These are phyloP conservation scores for Pichia ethanolica DNA, from an alignment of 805 yeast genomes.

Conservation along the genomic window DNA sequence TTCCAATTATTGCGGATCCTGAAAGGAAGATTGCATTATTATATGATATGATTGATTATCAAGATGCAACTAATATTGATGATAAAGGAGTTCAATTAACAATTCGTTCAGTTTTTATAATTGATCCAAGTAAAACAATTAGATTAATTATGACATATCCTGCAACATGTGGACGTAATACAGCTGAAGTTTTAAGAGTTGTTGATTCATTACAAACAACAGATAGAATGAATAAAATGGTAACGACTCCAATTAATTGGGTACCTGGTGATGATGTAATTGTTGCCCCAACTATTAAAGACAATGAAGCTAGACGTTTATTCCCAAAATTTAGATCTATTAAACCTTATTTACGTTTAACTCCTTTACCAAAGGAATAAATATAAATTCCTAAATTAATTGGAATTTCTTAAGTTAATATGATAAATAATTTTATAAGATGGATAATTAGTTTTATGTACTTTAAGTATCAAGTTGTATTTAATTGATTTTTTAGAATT, in stretches of 20 bases:
- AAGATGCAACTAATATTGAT: conserved; percentile 60
- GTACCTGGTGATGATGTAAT: conserved; percentile 67
- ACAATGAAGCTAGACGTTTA: conserved; percentile 50
- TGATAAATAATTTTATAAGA: too few species aligned
- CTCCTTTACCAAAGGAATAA: conserved; percentile 25
- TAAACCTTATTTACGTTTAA: conserved; percentile 59
- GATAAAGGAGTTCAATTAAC: conserved; percentile 60
- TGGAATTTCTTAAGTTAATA: too few species aligned
- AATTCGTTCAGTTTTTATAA: conserved; percentile 63
- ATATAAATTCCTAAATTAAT: too few species aligned
- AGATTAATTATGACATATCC: conserved; percentile 62
- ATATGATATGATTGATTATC: conserved; percentile 67
- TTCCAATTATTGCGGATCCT: conserved; percentile 67
- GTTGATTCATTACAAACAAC: conserved; percentile 63
- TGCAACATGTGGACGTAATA: conserved; percentile 68
- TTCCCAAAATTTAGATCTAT: conserved; percentile 56
- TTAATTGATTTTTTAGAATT: too few species aligned
- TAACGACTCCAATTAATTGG: conserved; percentile 68
- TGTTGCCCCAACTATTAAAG: conserved; percentile 57
- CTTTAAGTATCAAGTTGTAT: too few species aligned
- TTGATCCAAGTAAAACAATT: conserved; percentile 59
- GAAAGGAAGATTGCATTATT: conserved; percentile 50
- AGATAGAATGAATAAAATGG: conserved; percentile 41
- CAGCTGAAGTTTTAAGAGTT: conserved; percentile 65
- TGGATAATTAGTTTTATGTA: too few species aligned